A percentile compares a stretch with the other conserved stretches of the same genome.
phyloP scores from a whole-genome alignment of 1,284 basidiomycete species.

The Ustilago curta region DNA sequence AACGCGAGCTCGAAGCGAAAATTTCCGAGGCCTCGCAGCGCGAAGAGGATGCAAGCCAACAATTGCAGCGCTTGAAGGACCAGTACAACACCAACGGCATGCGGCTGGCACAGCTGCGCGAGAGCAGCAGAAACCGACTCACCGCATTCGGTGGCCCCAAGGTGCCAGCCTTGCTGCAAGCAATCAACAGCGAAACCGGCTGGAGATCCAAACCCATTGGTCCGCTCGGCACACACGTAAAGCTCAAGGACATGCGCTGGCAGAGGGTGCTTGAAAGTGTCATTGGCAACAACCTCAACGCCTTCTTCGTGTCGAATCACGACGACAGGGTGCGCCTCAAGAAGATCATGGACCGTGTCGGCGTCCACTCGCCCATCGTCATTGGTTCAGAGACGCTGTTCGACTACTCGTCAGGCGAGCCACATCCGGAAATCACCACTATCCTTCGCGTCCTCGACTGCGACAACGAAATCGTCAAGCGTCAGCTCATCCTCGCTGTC shows the following conservation, averaged over 20 bases:
- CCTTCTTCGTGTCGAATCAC: slow-evolving; percentile 82
- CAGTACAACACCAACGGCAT: slow-evolving; percentile 18
- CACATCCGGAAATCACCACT: slow-evolving; percentile 76
- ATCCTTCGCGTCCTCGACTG: slow-evolving; percentile 88
- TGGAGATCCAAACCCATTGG: slow-evolving; percentile 62
- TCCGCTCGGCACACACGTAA: slow-evolving; percentile 89
- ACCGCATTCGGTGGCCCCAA: slow-evolving; percentile 59
- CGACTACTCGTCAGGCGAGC: slow-evolving; percentile 72
- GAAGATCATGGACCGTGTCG: slow-evolving; percentile 32
- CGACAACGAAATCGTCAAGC: slow-evolving; percentile 79
- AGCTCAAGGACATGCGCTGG: slow-evolving; percentile 81
- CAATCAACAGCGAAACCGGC: slow-evolving; percentile 74
- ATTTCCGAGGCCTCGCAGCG: slow-evolving; percentile 20
- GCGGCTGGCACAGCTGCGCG: slow-evolving; percentile 22
- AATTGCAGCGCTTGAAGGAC: slow-evolving; percentile 24
- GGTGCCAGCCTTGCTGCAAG: slow-evolving; percentile 54
- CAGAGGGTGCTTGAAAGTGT: slow-evolving; percentile 77
- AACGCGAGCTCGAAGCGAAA: slow-evolving; percentile 38
- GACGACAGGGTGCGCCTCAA: slow-evolving; percentile 76
- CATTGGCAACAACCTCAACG: slow-evolving; percentile 76
- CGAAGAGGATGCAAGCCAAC: slow-evolving; percentile 19
- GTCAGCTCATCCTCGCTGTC: slow-evolving; percentile 81
- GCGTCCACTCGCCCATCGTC: slow-evolving; percentile 51
- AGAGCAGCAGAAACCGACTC: slow-evolving; percentile 47
- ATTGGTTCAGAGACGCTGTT: slow-evolving; percentile 72